Evolutionary conservation across 768 basidiomycete species (phyloP).

Genomic region (Botryobasidium botryosum): DNA sequence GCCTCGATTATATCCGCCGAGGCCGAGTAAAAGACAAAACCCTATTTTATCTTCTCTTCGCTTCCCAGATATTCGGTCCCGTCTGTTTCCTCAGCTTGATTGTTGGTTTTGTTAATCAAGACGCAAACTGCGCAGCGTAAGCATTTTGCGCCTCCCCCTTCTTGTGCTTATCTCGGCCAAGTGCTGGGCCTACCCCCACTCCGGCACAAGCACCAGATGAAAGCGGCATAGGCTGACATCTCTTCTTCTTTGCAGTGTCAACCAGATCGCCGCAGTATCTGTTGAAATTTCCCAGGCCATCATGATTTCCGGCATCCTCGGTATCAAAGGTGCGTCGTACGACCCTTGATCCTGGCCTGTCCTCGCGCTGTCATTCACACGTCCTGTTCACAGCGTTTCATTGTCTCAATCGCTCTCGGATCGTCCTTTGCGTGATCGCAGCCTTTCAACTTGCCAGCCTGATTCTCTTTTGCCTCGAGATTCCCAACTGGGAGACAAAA

Average conservation of each 20-base stretch:
- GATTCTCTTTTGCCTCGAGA: conserved; percentile 27
- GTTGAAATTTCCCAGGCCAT: neutral
- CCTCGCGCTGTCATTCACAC: neutral
- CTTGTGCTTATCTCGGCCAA: neutral
- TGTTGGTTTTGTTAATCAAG: conserved; percentile 28
- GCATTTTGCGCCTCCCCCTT: conserved; percentile 25
- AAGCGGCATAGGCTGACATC: conserved; percentile 1
- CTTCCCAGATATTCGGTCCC: conserved; percentile 38
- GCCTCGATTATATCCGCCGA: conserved; percentile 34
- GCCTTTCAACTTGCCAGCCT: conserved; percentile 29
- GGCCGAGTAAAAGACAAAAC: conserved; percentile 40
- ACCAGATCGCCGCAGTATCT: neutral
- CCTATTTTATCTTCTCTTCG: conserved; percentile 39
- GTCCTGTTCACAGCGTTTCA: conserved; percentile 29
- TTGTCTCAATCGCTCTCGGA: conserved; percentile 41
- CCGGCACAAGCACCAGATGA: conserved; percentile 6
- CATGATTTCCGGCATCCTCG: conserved; percentile 43
- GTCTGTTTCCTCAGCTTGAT: conserved; percentile 28
- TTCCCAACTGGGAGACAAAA: conserved; percentile 23
- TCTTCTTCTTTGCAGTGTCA: conserved; percentile 6
- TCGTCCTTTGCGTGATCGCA: conserved; percentile 30
- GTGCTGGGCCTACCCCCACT: neutral
- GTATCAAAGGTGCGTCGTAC: conserved; percentile 27
- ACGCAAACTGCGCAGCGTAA: conserved; percentile 32
- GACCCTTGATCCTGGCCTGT: neutral